Conservation (phyloP, 352 stramenopile species). For the Pythium brassicae region DNA sequence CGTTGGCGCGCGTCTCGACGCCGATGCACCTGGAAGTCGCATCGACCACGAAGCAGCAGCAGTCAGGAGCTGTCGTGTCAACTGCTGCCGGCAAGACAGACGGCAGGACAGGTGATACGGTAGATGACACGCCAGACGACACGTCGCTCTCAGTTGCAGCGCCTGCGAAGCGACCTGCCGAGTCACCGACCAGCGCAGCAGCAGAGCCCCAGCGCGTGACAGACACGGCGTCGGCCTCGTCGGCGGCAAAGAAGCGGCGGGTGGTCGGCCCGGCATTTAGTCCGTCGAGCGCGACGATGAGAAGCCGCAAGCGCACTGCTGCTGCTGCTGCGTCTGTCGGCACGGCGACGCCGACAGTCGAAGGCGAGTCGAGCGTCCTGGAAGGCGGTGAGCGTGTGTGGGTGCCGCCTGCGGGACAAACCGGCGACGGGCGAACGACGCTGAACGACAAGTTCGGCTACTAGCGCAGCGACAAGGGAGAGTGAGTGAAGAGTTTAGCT, state of each 20-base stretch:
- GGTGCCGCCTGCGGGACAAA: conserved; percentile 76
- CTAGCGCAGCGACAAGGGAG: conserved; percentile 21
- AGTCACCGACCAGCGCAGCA: neutral
- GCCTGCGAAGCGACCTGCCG: neutral
- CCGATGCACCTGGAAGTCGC: no score
- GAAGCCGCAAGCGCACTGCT: conserved; percentile 3
- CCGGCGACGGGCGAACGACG: conserved; percentile 72
- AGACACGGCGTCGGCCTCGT: neutral
- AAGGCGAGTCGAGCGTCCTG: conserved; percentile 22
- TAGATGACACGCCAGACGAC: no score
- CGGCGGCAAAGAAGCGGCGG: conserved; percentile 30
- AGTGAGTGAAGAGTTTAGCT: neutral
- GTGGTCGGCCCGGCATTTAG: conserved; percentile 27
- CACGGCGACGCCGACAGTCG: neutral
- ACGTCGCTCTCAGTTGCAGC: neutral
- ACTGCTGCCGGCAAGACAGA: neutral
- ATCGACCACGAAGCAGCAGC: neutral
- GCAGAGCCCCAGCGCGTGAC: neutral
- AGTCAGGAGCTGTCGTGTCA: neutral
- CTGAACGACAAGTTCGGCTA: conserved; percentile 89
- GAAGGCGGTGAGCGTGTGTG: conserved; percentile 78
- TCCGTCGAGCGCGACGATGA: neutral
- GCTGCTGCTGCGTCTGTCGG: conserved; percentile 4
- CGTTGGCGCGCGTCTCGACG: conserved; percentile 19
- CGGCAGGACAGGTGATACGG: neutral